Evolutionary conservation across 352 stramenopile species (phyloP).

Genomic region (Hyaloperonospora arabidopsidis): DNA sequence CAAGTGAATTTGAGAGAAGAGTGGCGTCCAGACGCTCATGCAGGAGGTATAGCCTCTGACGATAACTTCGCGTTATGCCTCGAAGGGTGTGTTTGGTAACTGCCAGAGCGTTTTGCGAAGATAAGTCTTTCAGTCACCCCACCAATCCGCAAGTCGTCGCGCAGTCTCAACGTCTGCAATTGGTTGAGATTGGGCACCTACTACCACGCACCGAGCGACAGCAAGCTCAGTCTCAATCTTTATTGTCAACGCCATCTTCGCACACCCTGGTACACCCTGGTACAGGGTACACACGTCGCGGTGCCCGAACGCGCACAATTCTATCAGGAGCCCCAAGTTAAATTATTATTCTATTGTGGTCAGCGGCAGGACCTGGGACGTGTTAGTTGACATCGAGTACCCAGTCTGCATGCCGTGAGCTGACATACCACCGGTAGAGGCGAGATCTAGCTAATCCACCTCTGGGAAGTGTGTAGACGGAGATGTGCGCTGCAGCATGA

Average conservation of each 20-base stretch:
- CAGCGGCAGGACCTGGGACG: neutral
- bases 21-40: neutral
- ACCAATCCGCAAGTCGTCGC: neutral
- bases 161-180: neutral
- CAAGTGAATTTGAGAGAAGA: neutral
- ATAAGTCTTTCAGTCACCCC: neutral
- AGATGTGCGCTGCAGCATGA: no score
- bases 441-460: neutral
- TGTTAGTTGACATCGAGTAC: neutral
- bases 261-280: no score
- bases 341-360: neutral
- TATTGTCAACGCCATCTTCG: neutral
- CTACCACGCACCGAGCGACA: neutral
- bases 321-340: no score
- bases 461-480: neutral
- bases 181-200: neutral
- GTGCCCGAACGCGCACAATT: no score
- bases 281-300: no score
- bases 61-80: neutral
- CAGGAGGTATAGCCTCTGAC: neutral
- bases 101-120: neutral
- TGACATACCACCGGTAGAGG: neutral
- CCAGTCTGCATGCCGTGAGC: neutral
- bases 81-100: no score
- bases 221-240: neutral